Conservation (phyloP, 2,329 filamentous ascomycete species). For the Penicillium corylophilum region DNA sequence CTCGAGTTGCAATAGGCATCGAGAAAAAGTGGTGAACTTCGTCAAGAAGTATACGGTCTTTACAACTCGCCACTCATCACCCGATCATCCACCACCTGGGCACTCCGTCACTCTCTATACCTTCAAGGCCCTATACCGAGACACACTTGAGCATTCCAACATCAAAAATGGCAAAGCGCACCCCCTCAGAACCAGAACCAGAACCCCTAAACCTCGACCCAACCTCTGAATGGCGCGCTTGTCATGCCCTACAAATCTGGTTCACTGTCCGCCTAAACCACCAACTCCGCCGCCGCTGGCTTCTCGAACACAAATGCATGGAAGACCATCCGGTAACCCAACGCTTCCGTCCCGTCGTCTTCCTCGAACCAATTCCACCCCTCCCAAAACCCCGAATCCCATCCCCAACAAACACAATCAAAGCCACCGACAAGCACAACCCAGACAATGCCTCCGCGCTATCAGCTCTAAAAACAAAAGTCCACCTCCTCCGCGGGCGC, state of each 20-base stretch:
- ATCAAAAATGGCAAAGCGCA: not conserved
- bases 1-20: too few species aligned
- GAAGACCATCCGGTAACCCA: conserved; percentile 7
- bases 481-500: conserved; percentile 19
- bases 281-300: conserved; percentile 21
- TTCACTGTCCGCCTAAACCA: conserved; percentile 22
- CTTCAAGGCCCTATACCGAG: not conserved
- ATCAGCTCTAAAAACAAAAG: conserved; percentile 2
- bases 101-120: too few species aligned
- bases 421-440: not conserved
- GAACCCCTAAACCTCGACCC: conserved; percentile 13
- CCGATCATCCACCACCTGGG: too few species aligned
- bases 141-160: not conserved
- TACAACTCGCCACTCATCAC: not conserved
- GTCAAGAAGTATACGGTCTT: not conserved
- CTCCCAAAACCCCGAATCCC: conserved; percentile 8
- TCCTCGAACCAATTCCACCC: conserved; percentile 18
- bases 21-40: not conserved
- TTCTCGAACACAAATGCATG: conserved; percentile 22
- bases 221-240: conserved; percentile 21
- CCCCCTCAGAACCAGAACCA: not conserved
- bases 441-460: conserved; percentile 1
- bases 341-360: conserved; percentile 17
- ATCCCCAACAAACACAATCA: not conserved
- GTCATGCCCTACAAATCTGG: conserved; percentile 16